Conservation (phyloP, 306 rosid species). For the Vicia villosa region DNA sequence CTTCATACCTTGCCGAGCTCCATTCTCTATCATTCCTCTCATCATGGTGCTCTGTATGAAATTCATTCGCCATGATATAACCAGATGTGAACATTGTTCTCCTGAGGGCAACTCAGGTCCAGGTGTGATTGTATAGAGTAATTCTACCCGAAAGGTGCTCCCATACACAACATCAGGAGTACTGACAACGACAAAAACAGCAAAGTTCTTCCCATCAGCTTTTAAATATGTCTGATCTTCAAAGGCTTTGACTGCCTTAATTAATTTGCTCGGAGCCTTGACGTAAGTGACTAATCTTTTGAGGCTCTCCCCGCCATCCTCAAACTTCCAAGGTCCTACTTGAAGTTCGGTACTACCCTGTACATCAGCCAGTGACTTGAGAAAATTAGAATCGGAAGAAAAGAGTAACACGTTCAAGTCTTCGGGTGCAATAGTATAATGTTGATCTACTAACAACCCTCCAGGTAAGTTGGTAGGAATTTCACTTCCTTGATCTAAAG, state of each 20-base stretch:
- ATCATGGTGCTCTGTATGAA: slow-evolving; percentile 92
- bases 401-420: slow-evolving; percentile 71
- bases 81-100: slow-evolving; percentile 72
- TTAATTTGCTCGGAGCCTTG: slow-evolving; percentile 77
- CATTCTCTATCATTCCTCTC: slow-evolving; percentile 95
- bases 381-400: slow-evolving; percentile 74
- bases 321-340: slow-evolving; percentile 79
- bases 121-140: slow-evolving; percentile 79
- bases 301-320: slow-evolving; percentile 55
- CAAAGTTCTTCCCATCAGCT: slow-evolving; percentile 89
- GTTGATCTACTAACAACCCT: slow-evolving; percentile 79
- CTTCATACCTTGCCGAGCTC: slow-evolving; percentile 87
- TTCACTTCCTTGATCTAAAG: slow-evolving; percentile 69
- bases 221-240: slow-evolving; percentile 86
- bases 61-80: slow-evolving; percentile 90
- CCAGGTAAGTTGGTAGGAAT: slow-evolving; percentile 75
- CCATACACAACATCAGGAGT: slow-evolving; percentile 91
- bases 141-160: slow-evolving; percentile 68
- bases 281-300: slow-evolving; percentile 67
- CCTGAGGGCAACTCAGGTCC: slow-evolving; percentile 88
- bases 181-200: slow-evolving; percentile 64
- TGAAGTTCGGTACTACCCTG: slow-evolving; percentile 80
- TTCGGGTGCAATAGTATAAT: slow-evolving; percentile 60
- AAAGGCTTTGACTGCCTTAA: slow-evolving; percentile 78
- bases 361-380: slow-evolving; percentile 59